A percentile compares a stretch with the other conserved stretches of the same genome.
These are phyloP conservation scores for Naganishia randhawae DNA, from an alignment of 768 basidiomycete genomes.

Conservation along the genomic window DNA sequence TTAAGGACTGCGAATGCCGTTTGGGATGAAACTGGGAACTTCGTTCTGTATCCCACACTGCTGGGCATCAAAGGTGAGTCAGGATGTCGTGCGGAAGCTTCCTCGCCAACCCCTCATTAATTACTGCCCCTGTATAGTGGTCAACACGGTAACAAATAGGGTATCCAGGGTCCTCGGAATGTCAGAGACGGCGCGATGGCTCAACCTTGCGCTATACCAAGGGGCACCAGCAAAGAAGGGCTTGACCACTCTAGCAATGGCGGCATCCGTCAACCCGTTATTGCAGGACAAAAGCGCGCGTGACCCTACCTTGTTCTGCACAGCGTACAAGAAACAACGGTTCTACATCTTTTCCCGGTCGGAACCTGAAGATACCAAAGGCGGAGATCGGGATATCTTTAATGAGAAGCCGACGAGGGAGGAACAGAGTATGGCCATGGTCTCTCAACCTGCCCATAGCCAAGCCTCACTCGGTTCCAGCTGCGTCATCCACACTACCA, in stretches of 20 bases:
- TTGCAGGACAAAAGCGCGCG: constrained; percentile 75
- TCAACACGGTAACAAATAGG: constrained; percentile 90
- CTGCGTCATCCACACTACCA: constrained; percentile 89
- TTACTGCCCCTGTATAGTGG: constrained; percentile 58
- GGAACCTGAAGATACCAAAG: constrained; percentile 86
- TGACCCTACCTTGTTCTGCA: constrained; percentile 89
- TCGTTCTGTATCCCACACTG: constrained; percentile 86
- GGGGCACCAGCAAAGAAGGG: constrained; percentile 86
- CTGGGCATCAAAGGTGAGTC: constrained; percentile 85
- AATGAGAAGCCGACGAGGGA: constrained; percentile 96
- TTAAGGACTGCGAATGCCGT: constrained; percentile 71
- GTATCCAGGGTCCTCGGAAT: constrained; percentile 84
- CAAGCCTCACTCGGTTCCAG: constrained; percentile 64
- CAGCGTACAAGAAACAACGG: constrained; percentile 83
- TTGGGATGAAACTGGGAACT: constrained; percentile 98
- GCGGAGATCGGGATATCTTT: constrained; percentile 87
- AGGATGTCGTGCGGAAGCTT: neutral
- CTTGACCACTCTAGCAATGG: constrained; percentile 86
- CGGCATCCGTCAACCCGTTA: constrained; percentile 90
- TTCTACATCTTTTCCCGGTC: constrained; percentile 92
- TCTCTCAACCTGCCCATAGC: constrained; percentile 48
- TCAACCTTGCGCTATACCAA: constrained; percentile 86
- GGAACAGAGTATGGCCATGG: constrained; percentile 76
- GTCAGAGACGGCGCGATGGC: constrained; percentile 85
- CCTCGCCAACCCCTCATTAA: neutral